Conservation (phyloP, 1,284 basidiomycete genomes). For the Fomes fomentarius region DNA sequence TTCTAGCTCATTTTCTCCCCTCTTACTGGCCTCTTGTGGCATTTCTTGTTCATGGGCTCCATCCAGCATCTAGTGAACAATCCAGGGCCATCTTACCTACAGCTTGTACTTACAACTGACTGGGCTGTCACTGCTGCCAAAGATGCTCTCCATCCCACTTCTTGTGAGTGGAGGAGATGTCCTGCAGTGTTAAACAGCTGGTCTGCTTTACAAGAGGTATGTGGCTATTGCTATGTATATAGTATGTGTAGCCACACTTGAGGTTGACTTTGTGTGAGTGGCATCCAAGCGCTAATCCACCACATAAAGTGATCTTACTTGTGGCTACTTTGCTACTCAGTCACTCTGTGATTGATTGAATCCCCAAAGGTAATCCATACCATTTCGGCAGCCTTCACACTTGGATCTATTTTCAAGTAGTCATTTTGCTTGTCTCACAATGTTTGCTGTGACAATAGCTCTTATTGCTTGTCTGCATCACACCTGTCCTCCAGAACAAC, state of each 20-base stretch:
- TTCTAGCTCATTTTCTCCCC: neutral
- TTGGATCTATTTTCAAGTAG: neutral
- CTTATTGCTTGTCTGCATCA: too few species aligned
- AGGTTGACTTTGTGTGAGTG: neutral
- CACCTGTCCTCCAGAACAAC: too few species aligned
- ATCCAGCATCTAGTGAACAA: too few species aligned
- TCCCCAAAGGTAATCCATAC: neutral
- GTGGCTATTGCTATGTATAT: neutral
- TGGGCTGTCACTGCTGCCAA: slow-evolving; percentile 18
- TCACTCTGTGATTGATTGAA: neutral
- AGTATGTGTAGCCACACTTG: neutral
- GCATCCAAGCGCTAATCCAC: neutral
- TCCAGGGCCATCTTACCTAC: neutral
- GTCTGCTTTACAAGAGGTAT: slow-evolving; percentile 25
- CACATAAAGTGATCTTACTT: slow-evolving; percentile 2
- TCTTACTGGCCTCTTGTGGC: neutral
- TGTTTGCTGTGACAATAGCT: neutral
- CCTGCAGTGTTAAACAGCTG: slow-evolving; percentile 25
- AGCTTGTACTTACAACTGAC: slow-evolving; percentile 7
- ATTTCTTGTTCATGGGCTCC: neutral
- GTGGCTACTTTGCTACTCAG: neutral
- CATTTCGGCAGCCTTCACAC: neutral
- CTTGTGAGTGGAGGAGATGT: slow-evolving; percentile 26
- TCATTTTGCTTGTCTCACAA: neutral
- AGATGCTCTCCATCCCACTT: slow-evolving; percentile 15